Base-by-base conservation (phyloP, 2,329 filamentous ascomycete species). In the Parastagonospora avenae region DNA sequence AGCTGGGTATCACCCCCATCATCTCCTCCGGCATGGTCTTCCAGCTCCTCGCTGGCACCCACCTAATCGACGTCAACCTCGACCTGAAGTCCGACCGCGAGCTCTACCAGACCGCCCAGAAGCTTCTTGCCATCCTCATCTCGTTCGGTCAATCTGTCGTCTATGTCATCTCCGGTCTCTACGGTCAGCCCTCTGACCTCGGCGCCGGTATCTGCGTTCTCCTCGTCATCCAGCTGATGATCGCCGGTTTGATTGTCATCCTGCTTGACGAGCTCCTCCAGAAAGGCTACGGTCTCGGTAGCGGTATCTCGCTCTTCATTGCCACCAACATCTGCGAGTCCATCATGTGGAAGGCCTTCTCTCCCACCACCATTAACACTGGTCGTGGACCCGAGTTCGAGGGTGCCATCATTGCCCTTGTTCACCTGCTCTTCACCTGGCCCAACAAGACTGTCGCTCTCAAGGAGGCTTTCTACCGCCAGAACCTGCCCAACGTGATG, bases 281-380 rank as follows among this genome's bases (percentile, higher is more conserved):
- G 82, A 99, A 99, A 86, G 94, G 94, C 65, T 99, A 99, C 73
- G 94, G 94, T 78, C 89, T 99, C 61, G 94, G 94, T 79, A 96
- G 91, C 74, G 94, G 94, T 80, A 99, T 99, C 76, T 97, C 93
- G 41, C 90, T 99, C 60, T 99, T 99, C 85, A 99, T 99, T 75
- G 94, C 94, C 64, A 99, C 94, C 82, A 97, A 97, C 85, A 97
- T 99, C 73, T 99, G 94, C 90, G 94, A 99, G 84, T 97, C 93
- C 50, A 99, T 99, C 77, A 90, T 99, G 81, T 99, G 94, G 94
- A 97, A 97, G 85, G 94, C 95, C 45, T 97, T 99, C 84, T 97
- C 93, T 46, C 95, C 95, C 50, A 97, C 92, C 54, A 97, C 94
- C 74, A 95, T 97, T 82, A 99, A 99, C 85, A 99, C 95, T 63